Evolutionary conservation across 73 alveolate species (phyloP).

Genomic region (Paramecium octaurelia): DNA sequence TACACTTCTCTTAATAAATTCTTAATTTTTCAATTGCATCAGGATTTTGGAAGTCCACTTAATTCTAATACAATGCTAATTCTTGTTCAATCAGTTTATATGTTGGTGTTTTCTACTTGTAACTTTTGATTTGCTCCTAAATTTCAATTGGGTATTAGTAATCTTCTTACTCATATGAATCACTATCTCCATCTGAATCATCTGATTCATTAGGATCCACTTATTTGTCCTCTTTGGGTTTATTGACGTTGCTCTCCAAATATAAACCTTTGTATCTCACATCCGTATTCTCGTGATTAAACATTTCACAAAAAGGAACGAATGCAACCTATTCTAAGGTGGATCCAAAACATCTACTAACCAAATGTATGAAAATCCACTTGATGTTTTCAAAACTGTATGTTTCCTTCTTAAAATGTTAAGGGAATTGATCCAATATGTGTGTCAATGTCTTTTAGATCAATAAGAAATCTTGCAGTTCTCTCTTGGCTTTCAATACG

Average conservation of each 20-base stretch:
- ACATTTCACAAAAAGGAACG: constrained; percentile 58
- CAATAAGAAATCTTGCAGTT: not conserved
- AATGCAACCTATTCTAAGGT: constrained; percentile 48
- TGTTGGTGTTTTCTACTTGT: not conserved
- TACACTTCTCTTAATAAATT: not conserved
- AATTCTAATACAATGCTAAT: not conserved
- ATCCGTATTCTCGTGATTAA: constrained; percentile 62
- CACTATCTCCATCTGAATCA: constrained; percentile 31
- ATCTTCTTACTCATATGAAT: not conserved
- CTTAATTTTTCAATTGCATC: not conserved
- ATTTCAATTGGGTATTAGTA: not conserved
- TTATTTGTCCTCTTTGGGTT: not conserved
- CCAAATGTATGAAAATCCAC: constrained; percentile 61
- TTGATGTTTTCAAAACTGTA: constrained; percentile 44
- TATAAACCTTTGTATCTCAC: constrained; percentile 4
- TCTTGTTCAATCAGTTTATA: constrained; percentile 6
- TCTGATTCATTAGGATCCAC: not conserved
- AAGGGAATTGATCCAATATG: constrained; percentile 39
- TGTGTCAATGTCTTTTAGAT: not conserved
- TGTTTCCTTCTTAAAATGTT: constrained; percentile 37
- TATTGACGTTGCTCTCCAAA: not conserved
- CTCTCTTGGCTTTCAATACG: not conserved
- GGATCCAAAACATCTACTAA: constrained; percentile 58
- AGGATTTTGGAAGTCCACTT: not conserved
- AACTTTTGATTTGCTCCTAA: not conserved